Conservation (phyloP, 495 filamentous ascomycete genomes). For the Venustampulla echinocandica region DNA sequence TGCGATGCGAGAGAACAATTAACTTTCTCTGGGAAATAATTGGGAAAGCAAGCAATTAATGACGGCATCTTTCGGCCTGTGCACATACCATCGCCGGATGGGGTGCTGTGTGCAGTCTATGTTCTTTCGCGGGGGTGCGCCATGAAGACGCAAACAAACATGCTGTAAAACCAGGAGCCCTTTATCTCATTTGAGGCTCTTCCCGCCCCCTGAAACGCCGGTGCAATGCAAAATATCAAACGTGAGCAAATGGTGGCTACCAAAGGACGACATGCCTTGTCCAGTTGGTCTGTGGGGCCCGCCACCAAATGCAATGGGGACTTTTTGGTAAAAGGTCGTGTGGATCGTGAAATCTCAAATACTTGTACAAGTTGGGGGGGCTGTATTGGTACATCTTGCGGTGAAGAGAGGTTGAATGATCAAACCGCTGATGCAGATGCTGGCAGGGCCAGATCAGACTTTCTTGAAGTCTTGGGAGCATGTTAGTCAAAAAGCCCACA, state of each 20-base stretch:
- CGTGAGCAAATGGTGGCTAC: conserved; percentile 15
- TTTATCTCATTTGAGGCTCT: conserved; percentile 20
- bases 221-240: conserved; percentile 44
- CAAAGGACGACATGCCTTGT: conserved; percentile 13
- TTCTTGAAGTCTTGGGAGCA: conserved; percentile 47
- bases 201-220: conserved; percentile 37
- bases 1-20: conserved; percentile 3
- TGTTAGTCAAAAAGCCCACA: conserved; percentile 28
- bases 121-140: conserved; percentile 14
- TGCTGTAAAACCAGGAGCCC: conserved; percentile 25
- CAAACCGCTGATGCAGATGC: conserved; percentile 32
- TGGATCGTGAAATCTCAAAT: conserved; percentile 43
- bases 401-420: conserved; percentile 16
- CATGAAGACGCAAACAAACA: conserved; percentile 10
- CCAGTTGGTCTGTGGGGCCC: conserved; percentile 21
- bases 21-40: neutral
- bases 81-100: conserved; percentile 37
- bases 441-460: conserved; percentile 28
- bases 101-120: conserved; percentile 26
- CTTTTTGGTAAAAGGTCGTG: conserved; percentile 19
- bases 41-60: conserved; percentile 27
- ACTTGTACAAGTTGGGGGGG: conserved; percentile 49
- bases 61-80: conserved; percentile 55
- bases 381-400: conserved; percentile 30
- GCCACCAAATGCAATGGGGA: conserved; percentile 9